Conservation (phyloP, 108 stramenopile species). For the Stephanodiscus triporus region DNA sequence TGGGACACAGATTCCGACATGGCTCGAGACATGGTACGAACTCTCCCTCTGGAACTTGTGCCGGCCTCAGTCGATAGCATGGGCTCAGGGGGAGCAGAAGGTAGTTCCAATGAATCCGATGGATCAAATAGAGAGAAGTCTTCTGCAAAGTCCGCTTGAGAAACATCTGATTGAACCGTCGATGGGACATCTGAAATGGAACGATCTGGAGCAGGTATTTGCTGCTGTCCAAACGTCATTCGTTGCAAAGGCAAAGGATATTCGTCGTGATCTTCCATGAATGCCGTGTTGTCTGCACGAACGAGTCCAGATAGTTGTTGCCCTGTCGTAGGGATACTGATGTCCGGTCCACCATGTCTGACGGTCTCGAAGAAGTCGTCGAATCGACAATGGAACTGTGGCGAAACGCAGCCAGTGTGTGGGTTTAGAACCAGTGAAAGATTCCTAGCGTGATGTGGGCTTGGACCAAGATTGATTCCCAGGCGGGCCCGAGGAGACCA, state of each 20-base stretch:
- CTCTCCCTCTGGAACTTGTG: constrained; percentile 3
- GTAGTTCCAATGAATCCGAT: no score
- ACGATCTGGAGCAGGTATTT: no score
- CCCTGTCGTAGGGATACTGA: neutral
- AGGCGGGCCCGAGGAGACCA: constrained; percentile 44
- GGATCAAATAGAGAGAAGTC: no score
- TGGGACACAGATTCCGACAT: constrained; percentile 10
- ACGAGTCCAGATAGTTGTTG: neutral
- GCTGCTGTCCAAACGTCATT: no score
- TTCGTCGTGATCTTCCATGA: neutral
- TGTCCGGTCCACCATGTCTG: neutral
- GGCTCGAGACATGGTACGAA: neutral
- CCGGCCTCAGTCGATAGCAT: neutral
- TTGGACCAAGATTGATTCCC: constrained; percentile 45
- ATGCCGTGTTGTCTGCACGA: neutral
- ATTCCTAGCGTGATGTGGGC: constrained; percentile 40
- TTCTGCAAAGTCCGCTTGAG: no score
- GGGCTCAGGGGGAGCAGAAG: neutral
- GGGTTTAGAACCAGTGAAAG: constrained; percentile 37
- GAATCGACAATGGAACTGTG: constrained; percentile 40
- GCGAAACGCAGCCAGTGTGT: constrained; percentile 40
- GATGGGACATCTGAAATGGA: no score
- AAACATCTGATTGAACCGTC: no score
- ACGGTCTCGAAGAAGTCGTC: constrained; percentile 47
- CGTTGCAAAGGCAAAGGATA: neutral